Base-by-base conservation (phyloP, 805 yeast genomes). In the Barnettozyma californica region DNA sequence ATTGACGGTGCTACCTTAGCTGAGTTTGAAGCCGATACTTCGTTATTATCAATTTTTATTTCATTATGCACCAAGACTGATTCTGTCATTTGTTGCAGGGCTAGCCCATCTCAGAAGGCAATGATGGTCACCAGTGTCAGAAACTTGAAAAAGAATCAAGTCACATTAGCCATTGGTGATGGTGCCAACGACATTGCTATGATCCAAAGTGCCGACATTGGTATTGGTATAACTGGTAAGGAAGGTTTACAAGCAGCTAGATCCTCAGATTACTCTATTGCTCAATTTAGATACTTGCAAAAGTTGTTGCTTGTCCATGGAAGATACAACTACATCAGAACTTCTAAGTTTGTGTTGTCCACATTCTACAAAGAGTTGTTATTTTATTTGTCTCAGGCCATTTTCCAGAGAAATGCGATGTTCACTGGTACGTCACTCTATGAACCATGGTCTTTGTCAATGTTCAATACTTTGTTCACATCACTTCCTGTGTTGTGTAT, bases 181-280 rank as follows among this genome's bases (percentile, higher is more conserved):
- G 99, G 99, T 54, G 99, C 99, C 2, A 94, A 94, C 63, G 99
- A 94, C 67, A 91, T 94, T 63, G 98, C 99, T 1, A 94, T 94
- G 99, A 94, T 94, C 53, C 97, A 94, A 69, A 85, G 95, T 61
- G 99, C 99, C 0, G 98, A 94, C 66, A 89, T 94, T 48, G 99
- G 99, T 26, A 80, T 94, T 53, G 99, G 99, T 26, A 94, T 94
- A 46, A 91, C 98, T 1, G 99, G 99, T 34, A 87, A 85, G 57
- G 99, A 94, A 68, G 99, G 99, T 1, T 70, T 94, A 39, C 99
- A 94, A 61, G 99, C 99, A 0, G 96, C 99, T 0, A 74, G 99
- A 58, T 77, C 96, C 0, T 83, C 97, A 0, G 99, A 94, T 67
- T 94, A 88, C 61, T 84, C 98, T 1, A 86, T 94, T 63, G 99